Evolutionary conservation across 805 yeast species (phyloP).

Genomic region (Spathaspora gorwiae): DNA sequence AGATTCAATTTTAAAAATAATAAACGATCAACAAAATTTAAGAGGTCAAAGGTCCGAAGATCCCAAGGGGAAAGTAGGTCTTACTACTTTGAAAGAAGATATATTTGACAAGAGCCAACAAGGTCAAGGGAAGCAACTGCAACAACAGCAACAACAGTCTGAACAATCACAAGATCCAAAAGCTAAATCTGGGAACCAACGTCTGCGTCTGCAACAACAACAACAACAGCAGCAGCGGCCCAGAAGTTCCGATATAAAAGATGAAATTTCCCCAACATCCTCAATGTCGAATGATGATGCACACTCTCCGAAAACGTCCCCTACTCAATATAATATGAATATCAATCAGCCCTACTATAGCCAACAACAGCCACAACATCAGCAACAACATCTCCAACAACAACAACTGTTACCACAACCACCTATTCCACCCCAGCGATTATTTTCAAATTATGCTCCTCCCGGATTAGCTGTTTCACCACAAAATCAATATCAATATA

Average conservation of each 20-base stretch:
- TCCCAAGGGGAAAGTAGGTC: background rate
- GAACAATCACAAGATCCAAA: constrained; percentile 2
- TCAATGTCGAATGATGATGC: constrained; percentile 37
- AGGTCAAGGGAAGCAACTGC: constrained; percentile 1
- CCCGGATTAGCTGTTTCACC: background rate
- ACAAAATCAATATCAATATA: constrained; percentile 10
- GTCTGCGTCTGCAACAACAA: constrained; percentile 1
- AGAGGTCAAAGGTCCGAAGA: constrained; percentile 9
- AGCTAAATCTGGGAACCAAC: background rate
- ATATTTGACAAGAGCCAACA: constrained; percentile 24
- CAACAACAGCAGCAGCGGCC: background rate
- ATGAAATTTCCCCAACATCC: constrained; percentile 31
- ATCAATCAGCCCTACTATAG: constrained; percentile 10
- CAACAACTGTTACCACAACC: constrained; percentile 10
- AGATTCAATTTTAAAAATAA: constrained; percentile 33
- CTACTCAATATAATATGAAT: constrained; percentile 12
- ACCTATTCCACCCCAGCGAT: constrained; percentile 9
- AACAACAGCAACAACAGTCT: background rate
- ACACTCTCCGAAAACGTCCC: constrained; percentile 39
- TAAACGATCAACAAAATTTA: constrained; percentile 28
- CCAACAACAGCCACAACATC: constrained; percentile 15
- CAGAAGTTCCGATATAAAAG: constrained; percentile 3
- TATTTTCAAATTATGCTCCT: constrained; percentile 12
- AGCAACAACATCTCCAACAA: constrained; percentile 15
- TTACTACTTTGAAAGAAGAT: constrained; percentile 32